Evolutionary conservation across 2,329 filamentous ascomycete genomes (phyloP).

Genomic region (Venturia effusa): DNA sequence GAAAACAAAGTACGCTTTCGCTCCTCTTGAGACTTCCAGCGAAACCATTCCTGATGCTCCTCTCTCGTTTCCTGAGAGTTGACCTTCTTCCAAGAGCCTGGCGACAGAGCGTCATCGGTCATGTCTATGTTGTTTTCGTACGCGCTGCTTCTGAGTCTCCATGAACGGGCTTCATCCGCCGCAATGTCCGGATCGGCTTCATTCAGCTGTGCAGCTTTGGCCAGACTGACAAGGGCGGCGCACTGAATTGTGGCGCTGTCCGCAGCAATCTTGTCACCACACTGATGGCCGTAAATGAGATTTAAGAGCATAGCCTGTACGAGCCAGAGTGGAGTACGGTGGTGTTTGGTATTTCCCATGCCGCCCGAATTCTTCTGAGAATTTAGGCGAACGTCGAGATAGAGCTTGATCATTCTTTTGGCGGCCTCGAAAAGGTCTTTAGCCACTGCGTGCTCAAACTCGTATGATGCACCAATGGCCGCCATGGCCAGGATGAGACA

Average conservation of each 20-base stretch:
- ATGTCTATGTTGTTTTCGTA: slow-evolving; percentile 44
- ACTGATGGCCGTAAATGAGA: slow-evolving; percentile 91
- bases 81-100: slow-evolving; percentile 23
- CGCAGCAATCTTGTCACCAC: slow-evolving; percentile 78
- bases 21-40: slow-evolving; percentile 82
- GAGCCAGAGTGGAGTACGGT: slow-evolving; percentile 81
- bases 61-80: slow-evolving; percentile 33
- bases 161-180: slow-evolving; percentile 10
- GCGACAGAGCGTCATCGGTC: slow-evolving; percentile 32
- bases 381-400: slow-evolving; percentile 82
- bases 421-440: slow-evolving; percentile 83
- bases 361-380: slow-evolving; percentile 26
- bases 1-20: slow-evolving; percentile 86
- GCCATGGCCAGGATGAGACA: slow-evolving; percentile 83
- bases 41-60: slow-evolving; percentile 70
- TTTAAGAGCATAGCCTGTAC: slow-evolving; percentile 96
- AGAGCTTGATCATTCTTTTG: slow-evolving; percentile 90
- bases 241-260: slow-evolving; percentile 91
- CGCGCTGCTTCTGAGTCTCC: slow-evolving; percentile 7
- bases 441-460: slow-evolving; percentile 68
- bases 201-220: slow-evolving; percentile 73
- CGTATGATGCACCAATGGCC: slow-evolving; percentile 77
- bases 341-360: slow-evolving; percentile 47
- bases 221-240: slow-evolving; percentile 79
- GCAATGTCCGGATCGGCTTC: slow-evolving; percentile 29